Percentiles rank a stretch among this genome's conserved stretches.
Conservation (phyloP, 306 rosid genomes). For the Chamaecrista fasciculata region DNA sequence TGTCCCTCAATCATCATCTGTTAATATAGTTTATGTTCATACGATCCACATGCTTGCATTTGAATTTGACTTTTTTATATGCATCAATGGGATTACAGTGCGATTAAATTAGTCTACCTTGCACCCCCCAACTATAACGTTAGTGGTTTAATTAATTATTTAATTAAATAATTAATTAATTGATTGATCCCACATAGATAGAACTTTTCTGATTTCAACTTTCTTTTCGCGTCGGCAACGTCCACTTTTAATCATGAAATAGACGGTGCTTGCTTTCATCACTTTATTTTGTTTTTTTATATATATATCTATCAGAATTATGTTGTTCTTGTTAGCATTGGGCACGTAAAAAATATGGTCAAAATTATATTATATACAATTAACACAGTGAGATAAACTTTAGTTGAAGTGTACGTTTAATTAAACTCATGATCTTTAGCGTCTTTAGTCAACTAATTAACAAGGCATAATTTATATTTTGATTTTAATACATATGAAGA, state of each 20-base stretch:
- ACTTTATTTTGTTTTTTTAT: not conserved
- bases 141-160: not conserved
- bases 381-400: no score
- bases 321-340: no score
- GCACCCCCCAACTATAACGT: not conserved
- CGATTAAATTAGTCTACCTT: no score
- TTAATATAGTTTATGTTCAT: not conserved
- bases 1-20: not conserved
- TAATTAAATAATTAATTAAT: not conserved
- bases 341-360: not conserved
- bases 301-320: no score
- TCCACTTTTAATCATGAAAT: not conserved
- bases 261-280: not conserved
- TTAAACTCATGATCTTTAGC: no score
- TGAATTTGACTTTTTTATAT: not conserved
- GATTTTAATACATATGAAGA: not conserved
- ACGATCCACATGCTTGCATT: constrained; percentile 19
- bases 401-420: no score
- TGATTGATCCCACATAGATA: not conserved
- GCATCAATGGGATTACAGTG: not conserved
- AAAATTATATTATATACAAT: not conserved
- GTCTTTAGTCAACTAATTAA: not conserved
- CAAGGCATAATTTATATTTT: not conserved
- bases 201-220: constrained; percentile 30
- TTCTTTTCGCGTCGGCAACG: constrained; percentile 30